Conservation (phyloP, 345 rosid species). For the Arabis hirsuta region DNA sequence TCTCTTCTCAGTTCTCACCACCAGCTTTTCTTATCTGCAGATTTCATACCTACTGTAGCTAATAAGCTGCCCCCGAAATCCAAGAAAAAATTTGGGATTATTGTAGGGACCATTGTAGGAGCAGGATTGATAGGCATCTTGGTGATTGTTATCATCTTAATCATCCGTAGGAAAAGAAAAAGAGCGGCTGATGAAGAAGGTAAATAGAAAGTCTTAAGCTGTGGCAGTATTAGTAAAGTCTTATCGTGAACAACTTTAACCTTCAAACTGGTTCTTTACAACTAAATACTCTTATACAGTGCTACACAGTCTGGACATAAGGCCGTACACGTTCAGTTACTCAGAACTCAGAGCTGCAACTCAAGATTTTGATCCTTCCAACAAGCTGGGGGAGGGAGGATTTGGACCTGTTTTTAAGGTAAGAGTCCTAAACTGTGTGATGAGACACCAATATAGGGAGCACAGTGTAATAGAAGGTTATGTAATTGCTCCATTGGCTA, state of each 20-base stretch:
- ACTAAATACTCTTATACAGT: slow-evolving; percentile 46
- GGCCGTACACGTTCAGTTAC: slow-evolving; percentile 65
- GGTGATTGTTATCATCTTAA: slow-evolving; percentile 42
- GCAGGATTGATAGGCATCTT: slow-evolving; percentile 49
- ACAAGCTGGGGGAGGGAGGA: slow-evolving; percentile 90
- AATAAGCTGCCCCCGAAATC: slow-evolving; percentile 51
- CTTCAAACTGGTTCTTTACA: background rate
- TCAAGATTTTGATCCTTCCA: slow-evolving; percentile 59
- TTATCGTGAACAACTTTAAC: slow-evolving; percentile 20
- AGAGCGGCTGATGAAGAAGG: slow-evolving; percentile 57
- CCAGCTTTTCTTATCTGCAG: slow-evolving; percentile 45
- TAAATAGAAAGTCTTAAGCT: slow-evolving; percentile 35
- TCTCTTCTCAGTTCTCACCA: slow-evolving; percentile 31
- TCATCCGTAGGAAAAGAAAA: slow-evolving; percentile 50
- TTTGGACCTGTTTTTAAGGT: slow-evolving; percentile 83
- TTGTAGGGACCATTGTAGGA: slow-evolving; percentile 64
- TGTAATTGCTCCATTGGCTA: slow-evolving; percentile 15
- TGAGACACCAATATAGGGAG: background rate
- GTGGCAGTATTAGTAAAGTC: slow-evolving; percentile 8
- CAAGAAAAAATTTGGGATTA: slow-evolving; percentile 50
- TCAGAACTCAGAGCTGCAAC: slow-evolving; percentile 67
- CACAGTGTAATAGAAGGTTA: slow-evolving; percentile 2
- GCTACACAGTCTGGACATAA: slow-evolving; percentile 55
- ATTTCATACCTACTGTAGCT: slow-evolving; percentile 66
- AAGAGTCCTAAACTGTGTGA: background rate